Evolutionary conservation across 768 basidiomycete genomes (phyloP).

Genomic region (Neoboletus magnificus): DNA sequence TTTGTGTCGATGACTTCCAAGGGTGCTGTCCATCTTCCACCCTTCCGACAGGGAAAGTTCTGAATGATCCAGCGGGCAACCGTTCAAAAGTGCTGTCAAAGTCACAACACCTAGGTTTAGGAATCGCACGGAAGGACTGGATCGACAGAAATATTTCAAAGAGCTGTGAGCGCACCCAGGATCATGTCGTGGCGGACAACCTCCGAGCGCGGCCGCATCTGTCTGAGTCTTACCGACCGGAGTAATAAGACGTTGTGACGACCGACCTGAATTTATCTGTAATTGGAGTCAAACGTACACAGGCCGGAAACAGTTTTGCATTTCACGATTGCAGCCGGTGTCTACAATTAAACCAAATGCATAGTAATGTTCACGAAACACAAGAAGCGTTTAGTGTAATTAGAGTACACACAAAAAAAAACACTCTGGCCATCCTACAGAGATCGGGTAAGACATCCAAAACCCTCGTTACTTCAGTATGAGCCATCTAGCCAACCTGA

Average conservation of each 20-base stretch:
- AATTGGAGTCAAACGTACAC: slow-evolving; percentile 18
- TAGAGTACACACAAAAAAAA: slow-evolving; percentile 17
- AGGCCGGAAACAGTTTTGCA: slow-evolving; percentile 2
- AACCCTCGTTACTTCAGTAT: not conserved
- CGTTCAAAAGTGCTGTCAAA: not conserved
- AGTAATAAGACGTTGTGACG: slow-evolving; percentile 3
- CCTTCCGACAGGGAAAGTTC: not conserved
- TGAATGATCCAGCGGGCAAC: not conserved
- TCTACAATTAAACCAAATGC: slow-evolving; percentile 26
- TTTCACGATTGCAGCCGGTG: slow-evolving; percentile 15
- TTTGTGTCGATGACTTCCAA: not conserved
- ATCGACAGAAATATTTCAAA: not conserved
- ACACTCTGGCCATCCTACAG: not conserved
- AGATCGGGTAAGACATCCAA: not conserved
- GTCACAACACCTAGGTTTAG: not conserved
- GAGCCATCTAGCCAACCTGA: not conserved
- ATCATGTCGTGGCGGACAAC: not conserved
- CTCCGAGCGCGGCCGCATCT: not conserved
- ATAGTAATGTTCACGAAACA: slow-evolving; percentile 15
- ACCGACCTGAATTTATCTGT: slow-evolving; percentile 27
- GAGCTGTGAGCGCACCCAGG: not conserved
- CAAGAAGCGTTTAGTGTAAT: slow-evolving; percentile 8
- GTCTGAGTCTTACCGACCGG: not conserved
- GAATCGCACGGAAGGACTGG: not conserved
- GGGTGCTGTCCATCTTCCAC: not conserved